phyloP scores from a whole-genome alignment of 441 rosid species.

The Gossypium gossypioides region DNA sequence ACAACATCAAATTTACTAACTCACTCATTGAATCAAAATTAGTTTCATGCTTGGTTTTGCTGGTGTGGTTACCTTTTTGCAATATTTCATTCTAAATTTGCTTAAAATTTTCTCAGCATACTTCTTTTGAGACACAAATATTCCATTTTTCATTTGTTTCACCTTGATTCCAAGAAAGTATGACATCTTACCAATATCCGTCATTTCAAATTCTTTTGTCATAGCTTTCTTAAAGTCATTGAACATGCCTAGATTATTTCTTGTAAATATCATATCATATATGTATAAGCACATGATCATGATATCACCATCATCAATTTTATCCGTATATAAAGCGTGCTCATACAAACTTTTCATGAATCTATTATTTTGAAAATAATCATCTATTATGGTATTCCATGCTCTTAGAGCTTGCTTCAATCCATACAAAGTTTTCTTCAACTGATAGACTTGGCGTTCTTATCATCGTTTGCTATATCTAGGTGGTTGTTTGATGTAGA shows the following conservation, averaged over 20 bases:
- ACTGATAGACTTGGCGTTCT: neutral
- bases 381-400: neutral
- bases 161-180: no score
- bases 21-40: neutral
- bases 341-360: neutral
- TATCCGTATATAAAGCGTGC: neutral
- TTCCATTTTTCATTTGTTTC: neutral
- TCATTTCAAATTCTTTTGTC: neutral
- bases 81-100: no score
- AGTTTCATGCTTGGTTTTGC: no score
- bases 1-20: neutral
- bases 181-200: neutral
- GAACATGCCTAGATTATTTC: neutral
- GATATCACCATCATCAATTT: neutral
- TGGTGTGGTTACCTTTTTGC: no score
- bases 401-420: neutral
- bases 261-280: neutral
- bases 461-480: no score
- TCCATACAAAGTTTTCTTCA: neutral
- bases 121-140: neutral
- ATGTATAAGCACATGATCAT: neutral
- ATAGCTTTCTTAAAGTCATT: neutral
- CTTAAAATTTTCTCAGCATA: neutral
- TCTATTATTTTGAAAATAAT: neutral
- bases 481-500: no score